Base-by-base conservation (phyloP, 2,329 filamentous ascomycete genomes). In the Aureobasidium sp. region DNA sequence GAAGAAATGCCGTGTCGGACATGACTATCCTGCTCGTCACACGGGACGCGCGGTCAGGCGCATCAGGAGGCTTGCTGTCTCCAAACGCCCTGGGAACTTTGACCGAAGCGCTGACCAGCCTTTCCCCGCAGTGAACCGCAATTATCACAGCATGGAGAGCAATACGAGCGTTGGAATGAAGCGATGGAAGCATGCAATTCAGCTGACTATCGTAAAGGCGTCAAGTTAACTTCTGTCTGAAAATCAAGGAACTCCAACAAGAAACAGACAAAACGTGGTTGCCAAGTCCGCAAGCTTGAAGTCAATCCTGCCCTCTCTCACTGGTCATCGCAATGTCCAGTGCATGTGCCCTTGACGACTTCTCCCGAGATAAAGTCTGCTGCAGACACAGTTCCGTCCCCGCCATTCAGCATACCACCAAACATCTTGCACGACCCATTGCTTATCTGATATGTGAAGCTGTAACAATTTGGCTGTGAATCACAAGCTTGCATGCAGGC, bases 381-480 rank as follows among this genome's bases (percentile, higher is more conserved):
- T 2, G 29, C 46, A 29, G 44, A 34, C 7, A 60, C 34, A 10
- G 48, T 46, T 5, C 46, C 57, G 32, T n/a, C 36, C 34, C 57
- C 57, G 20, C 57, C 57, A 41, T 41, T 51, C 44, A 60, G 36
- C 57, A 60, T 50, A 23, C 46, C 57, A 15, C 57, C 57, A 51
- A 60, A 60, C 57, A 51, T 50, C n/a, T 12, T 41, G 36, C 57
- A 60, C 4, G 17, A 9, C 4, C 57, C 57, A 32, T 32, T 44
- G 12, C 46, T 42, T 6, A 36, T 41, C 46, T 60, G 34, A 10
- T 10, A 51, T 6, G 34, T 51, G 34, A 60, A 60, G 37, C 46
- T 60, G 37, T 32, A 60, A 20, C 57, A 60, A 26, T 29, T 50
- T 26, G 57, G 34, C 36, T 60, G 34, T 10, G 34, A 41, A 42